Evolutionary conservation across 306 rosid species (phyloP).

Genomic region (Benincasa hispida): DNA sequence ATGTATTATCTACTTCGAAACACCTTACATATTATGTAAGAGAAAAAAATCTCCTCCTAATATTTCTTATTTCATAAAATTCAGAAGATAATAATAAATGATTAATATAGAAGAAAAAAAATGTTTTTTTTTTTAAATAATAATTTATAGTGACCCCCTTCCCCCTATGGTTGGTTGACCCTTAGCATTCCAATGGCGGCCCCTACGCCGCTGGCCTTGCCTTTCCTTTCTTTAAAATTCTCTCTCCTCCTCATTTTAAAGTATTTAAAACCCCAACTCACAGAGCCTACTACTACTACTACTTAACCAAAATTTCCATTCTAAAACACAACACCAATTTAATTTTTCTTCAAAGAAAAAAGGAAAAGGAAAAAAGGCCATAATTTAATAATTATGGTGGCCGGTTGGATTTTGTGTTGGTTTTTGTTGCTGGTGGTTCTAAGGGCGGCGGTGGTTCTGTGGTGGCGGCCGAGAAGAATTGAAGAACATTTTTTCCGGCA

Average conservation of each 20-base stretch:
- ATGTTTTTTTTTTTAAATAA: too few relatives aligned
- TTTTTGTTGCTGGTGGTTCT: constrained; percentile 16
- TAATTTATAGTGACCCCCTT: background rate
- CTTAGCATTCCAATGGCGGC: constrained; percentile 77
- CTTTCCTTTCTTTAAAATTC: constrained; percentile 12
- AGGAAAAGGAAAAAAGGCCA: too few relatives aligned
- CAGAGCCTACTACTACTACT: background rate
- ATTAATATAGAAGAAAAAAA: too few relatives aligned
- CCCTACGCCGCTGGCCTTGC: constrained; percentile 96
- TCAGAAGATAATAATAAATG: too few relatives aligned
- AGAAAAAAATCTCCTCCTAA: too few relatives aligned
- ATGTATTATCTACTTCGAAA: too few relatives aligned
- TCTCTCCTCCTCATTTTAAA: background rate
- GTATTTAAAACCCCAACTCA: background rate
- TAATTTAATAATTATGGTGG: background rate
- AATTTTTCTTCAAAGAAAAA: too few relatives aligned
- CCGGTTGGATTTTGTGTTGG: constrained; percentile 2
- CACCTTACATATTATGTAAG: too few relatives aligned
- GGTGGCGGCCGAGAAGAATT: constrained; percentile 85
- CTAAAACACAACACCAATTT: too few relatives aligned
- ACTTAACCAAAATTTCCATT: too few relatives aligned
- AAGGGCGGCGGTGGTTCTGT: constrained; percentile 40
- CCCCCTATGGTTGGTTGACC: constrained; percentile 47
- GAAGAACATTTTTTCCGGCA: constrained; percentile 66
- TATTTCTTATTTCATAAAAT: too few relatives aligned